Conservation (phyloP, 2,329 filamentous ascomycete species). For the Cytospora piceicola region DNA sequence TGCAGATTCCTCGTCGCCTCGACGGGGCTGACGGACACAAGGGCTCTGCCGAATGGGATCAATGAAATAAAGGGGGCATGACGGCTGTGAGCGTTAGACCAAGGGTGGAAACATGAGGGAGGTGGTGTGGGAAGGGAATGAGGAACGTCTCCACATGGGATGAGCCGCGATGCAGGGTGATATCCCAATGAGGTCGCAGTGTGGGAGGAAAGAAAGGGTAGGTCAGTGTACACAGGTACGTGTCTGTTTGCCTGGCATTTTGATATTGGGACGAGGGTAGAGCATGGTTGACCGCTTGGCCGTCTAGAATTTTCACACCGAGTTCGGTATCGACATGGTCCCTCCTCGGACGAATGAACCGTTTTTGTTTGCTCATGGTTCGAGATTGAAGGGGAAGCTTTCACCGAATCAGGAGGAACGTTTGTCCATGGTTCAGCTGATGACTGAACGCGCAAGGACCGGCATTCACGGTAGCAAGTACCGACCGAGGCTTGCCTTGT, state of each 20-base stretch:
- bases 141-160: constrained; percentile 15
- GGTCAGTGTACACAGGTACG: neutral
- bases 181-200: constrained; percentile 9
- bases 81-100: constrained; percentile 13
- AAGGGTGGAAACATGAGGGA: constrained; percentile 18
- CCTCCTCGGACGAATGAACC: constrained; percentile 6
- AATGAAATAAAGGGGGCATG: constrained; percentile 6
- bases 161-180: constrained; percentile 19
- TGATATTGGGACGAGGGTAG: constrained; percentile 11
- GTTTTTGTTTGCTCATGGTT: constrained; percentile 25
- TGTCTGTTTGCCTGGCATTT: constrained; percentile 23
- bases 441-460: constrained; percentile 8
- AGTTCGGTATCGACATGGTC: constrained; percentile 7
- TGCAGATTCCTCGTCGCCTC: constrained; percentile 23
- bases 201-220: neutral
- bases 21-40: constrained; percentile 24
- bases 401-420: neutral
- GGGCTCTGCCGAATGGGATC: constrained; percentile 16
- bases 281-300: constrained; percentile 21
- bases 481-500: neutral
- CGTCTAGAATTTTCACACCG: constrained; percentile 20
- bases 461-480: neutral
- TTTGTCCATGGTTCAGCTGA: neutral
- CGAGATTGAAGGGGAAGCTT: constrained; percentile 5
- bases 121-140: constrained; percentile 10